A percentile compares a stretch with the other conserved stretches of the same genome.
These are phyloP conservation scores for Candida smagusa DNA, from an alignment of 1,139 yeast genomes.

Conservation along the genomic window DNA sequence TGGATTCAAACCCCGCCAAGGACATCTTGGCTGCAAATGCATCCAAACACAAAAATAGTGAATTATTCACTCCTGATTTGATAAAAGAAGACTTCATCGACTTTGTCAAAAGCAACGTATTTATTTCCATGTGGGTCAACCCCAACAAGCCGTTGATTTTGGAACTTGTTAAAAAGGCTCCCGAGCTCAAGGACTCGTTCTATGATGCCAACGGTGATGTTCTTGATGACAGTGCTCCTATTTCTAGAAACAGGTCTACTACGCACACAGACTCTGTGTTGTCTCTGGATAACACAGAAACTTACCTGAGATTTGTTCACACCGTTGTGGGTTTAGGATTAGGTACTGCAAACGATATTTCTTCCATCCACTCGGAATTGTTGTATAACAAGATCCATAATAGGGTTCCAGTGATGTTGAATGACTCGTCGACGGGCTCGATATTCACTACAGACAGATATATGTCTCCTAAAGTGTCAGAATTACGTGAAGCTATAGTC, in stretches of 20 bases:
- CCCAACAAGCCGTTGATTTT: conserved; percentile 27
- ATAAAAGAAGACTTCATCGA: conserved; percentile 21
- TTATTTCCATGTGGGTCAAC: conserved; percentile 32
- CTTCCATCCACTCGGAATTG: conserved; percentile 41
- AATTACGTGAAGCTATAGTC: conserved; percentile 30
- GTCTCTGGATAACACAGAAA: conserved; percentile 7
- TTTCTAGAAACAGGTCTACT: background rate
- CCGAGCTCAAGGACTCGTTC: conserved; percentile 5
- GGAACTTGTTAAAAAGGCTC: conserved; percentile 10
- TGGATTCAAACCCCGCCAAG: conserved; percentile 20
- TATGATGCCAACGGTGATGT: background rate
- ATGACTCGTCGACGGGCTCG: conserved; percentile 21
- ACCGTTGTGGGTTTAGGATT: conserved; percentile 28
- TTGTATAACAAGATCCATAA: conserved; percentile 14
- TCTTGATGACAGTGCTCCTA: background rate
- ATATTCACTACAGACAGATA: conserved; percentile 11
- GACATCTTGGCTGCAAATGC: conserved; percentile 12
- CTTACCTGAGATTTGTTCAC: conserved; percentile 7
- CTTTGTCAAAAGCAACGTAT: conserved; percentile 32
- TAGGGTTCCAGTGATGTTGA: conserved; percentile 4
- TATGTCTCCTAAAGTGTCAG: conserved; percentile 42
- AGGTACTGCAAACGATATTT: conserved; percentile 42
- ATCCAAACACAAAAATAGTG: conserved; percentile 3
- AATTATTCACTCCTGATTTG: conserved; percentile 5
- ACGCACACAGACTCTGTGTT: background rate